Percentiles rank a stretch among this genome's conserved stretches.
phyloP scores from a whole-genome alignment of 2,329 filamentous ascomycete genomes.

The Cercospora berteroae region DNA sequence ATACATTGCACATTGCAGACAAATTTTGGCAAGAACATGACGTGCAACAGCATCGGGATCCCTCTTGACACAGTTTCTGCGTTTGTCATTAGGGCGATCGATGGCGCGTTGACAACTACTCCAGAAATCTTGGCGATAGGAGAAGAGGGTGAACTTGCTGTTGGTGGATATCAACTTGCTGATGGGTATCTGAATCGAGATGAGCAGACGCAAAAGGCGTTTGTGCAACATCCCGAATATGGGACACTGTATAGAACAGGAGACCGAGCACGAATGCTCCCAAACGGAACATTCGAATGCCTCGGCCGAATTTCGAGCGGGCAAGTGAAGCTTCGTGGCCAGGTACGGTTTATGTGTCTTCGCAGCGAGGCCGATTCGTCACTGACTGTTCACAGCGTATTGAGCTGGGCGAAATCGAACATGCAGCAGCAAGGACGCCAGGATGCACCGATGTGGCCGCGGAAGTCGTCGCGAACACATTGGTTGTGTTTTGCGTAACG shows the following conservation, averaged over 20 bases:
- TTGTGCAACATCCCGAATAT: constrained; percentile 62
- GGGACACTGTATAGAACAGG: constrained; percentile 80
- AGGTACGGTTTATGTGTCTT: constrained; percentile 38
- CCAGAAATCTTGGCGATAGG: constrained; percentile 60
- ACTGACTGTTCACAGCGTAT: constrained; percentile 54
- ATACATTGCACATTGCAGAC: constrained; percentile 84
- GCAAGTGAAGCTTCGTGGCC: constrained; percentile 83
- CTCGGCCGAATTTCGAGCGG: constrained; percentile 75
- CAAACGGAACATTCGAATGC: constrained; percentile 73
- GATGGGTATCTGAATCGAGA: constrained; percentile 77
- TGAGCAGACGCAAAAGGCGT: constrained; percentile 69
- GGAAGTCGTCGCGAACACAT: constrained; percentile 62
- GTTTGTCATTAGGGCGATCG: constrained; percentile 56
- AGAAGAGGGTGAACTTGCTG: constrained; percentile 72
- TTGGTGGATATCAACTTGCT: constrained; percentile 79
- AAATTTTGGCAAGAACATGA: constrained; percentile 55
- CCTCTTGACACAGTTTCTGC: constrained; percentile 80
- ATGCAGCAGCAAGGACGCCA: constrained; percentile 60
- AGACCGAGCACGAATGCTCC: constrained; percentile 70
- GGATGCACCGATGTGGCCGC: constrained; percentile 66
- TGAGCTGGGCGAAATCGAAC: constrained; percentile 60
- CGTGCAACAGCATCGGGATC: constrained; percentile 69
- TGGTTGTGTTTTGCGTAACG: constrained; percentile 73
- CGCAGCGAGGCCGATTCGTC: neutral
- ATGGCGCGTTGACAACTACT: neutral